These are phyloP conservation scores for Sparassis latifolia DNA, from an alignment of 1,284 basidiomycete species.

Conservation along the genomic window DNA sequence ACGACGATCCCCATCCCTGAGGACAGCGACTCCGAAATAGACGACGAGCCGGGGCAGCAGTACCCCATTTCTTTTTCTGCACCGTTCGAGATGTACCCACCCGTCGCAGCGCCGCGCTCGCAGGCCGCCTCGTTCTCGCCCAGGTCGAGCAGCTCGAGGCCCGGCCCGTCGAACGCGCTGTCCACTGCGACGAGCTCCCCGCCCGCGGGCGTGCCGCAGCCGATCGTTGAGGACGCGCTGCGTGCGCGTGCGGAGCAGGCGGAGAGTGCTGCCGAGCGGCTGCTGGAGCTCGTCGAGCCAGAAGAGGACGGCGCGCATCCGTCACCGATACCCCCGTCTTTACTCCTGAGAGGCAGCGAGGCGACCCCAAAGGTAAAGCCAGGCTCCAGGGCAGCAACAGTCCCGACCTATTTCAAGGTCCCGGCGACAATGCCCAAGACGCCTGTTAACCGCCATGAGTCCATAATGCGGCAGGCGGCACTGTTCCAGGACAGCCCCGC, in stretches of 20 bases:
- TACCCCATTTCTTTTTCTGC: slow-evolving; percentile 65
- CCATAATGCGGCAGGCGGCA: slow-evolving; percentile 68
- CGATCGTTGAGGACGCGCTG: slow-evolving; percentile 75
- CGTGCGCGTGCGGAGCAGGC: slow-evolving; percentile 84
- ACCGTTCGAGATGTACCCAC: slow-evolving; percentile 50
- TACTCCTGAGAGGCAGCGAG: slow-evolving; percentile 38
- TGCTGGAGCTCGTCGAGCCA: slow-evolving; percentile 74
- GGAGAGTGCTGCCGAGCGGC: slow-evolving; percentile 76
- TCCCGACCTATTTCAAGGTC: slow-evolving; percentile 21
- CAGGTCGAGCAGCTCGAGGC: slow-evolving; percentile 45
- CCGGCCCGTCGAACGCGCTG: slow-evolving; percentile 46
- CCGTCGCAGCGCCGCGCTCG: slow-evolving; percentile 16
- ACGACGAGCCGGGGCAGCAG: slow-evolving; percentile 50
- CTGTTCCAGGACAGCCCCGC: slow-evolving; percentile 72
- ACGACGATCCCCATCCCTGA: slow-evolving; percentile 66
- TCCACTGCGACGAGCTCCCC: slow-evolving; percentile 36
- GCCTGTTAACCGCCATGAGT: slow-evolving; percentile 45
- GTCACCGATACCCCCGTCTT: slow-evolving; percentile 49
- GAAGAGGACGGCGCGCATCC: slow-evolving; percentile 51
- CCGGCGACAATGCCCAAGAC: slow-evolving; percentile 38
- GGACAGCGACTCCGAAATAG: slow-evolving; percentile 61
- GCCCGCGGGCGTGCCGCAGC: slow-evolving; percentile 34
- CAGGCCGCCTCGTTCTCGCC: slow-evolving; percentile 38
- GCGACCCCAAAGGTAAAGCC: slow-evolving; percentile 32
- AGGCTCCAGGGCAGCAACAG: slow-evolving; percentile 27